A percentile compares a stretch with the other conserved stretches of the same genome.
Evolutionary conservation across 768 basidiomycete species (phyloP).

Genomic region (Termitomyces sp.): DNA sequence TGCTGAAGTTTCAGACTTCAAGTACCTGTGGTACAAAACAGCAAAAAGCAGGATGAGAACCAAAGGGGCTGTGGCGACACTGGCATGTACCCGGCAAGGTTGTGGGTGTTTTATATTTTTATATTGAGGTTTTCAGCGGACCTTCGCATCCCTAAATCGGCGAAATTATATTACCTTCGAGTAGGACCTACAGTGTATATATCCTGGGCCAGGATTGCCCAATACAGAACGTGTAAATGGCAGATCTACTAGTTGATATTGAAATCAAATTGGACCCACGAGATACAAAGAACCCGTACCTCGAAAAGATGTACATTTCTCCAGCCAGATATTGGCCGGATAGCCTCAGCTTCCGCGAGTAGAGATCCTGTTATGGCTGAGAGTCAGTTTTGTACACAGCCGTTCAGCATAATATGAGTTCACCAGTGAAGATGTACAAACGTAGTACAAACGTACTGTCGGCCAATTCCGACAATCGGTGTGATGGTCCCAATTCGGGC

Average conservation of each 20-base stretch:
- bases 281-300: background rate
- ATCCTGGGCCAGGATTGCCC: slow-evolving; percentile 31
- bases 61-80: background rate
- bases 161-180: background rate
- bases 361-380: background rate
- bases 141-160: background rate
- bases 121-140: background rate
- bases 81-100: background rate
- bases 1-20: background rate
- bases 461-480: background rate
- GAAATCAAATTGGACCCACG: slow-evolving; percentile 1
- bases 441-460: background rate
- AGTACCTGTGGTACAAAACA: too few species aligned
- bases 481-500: slow-evolving; percentile 2
- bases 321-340: background rate
- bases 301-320: background rate
- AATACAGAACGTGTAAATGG: slow-evolving; percentile 24
- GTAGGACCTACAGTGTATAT: slow-evolving; percentile 25
- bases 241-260: background rate
- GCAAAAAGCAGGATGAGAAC: background rate
- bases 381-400: background rate
- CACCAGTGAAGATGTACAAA: background rate
- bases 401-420: background rate
- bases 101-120: background rate
- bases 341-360: background rate